phyloP scores from a whole-genome alignment of 495 filamentous ascomycete genomes.

The Penicillium roqueforti region DNA sequence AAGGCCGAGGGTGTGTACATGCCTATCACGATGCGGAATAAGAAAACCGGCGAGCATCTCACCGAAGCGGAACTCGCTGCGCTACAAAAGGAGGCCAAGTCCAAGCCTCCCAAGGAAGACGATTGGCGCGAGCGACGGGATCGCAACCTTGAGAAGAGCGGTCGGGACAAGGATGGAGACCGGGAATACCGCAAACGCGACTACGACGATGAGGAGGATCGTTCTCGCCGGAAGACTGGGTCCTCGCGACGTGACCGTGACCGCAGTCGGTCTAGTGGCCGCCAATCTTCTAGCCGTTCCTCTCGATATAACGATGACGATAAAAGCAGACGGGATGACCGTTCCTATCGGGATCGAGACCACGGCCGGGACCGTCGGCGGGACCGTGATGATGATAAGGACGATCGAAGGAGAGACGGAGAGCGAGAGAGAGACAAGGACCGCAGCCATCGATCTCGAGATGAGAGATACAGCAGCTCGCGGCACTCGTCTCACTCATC shows the following conservation, averaged over 20 bases:
- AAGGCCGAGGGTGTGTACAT: conserved; percentile 56
- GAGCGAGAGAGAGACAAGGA: conserved; percentile 32
- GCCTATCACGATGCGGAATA: conserved; percentile 63
- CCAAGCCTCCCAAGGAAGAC: conserved; percentile 34
- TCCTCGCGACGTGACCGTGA: conserved; percentile 38
- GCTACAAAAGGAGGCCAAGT: conserved; percentile 43
- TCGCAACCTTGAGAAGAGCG: conserved; percentile 47
- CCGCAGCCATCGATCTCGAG: conserved; percentile 25
- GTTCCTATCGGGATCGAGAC: conserved; percentile 32
- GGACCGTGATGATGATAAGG: conserved; percentile 25
- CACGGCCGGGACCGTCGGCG: conserved; percentile 26
- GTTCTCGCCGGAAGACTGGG: conserved; percentile 26
- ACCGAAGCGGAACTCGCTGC: conserved; percentile 58
- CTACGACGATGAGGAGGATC: conserved; percentile 29
- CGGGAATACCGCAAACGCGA: conserved; percentile 28
- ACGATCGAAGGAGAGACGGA: conserved; percentile 34
- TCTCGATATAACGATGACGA: conserved; percentile 34
- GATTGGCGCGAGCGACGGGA: conserved; percentile 49
- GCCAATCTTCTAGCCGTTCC: conserved; percentile 31
- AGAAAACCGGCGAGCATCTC: conserved; percentile 60
- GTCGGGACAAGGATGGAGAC: conserved; percentile 37
- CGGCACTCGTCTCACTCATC: conserved; percentile 35
- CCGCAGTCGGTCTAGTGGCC: conserved; percentile 33
- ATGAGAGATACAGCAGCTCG: conserved; percentile 36
- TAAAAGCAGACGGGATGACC: conserved; percentile 27